A percentile compares a stretch with the other conserved stretches of the same genome.
Conservation (phyloP, 1,284 basidiomycete genomes). For the Melampsora larici-populina region DNA sequence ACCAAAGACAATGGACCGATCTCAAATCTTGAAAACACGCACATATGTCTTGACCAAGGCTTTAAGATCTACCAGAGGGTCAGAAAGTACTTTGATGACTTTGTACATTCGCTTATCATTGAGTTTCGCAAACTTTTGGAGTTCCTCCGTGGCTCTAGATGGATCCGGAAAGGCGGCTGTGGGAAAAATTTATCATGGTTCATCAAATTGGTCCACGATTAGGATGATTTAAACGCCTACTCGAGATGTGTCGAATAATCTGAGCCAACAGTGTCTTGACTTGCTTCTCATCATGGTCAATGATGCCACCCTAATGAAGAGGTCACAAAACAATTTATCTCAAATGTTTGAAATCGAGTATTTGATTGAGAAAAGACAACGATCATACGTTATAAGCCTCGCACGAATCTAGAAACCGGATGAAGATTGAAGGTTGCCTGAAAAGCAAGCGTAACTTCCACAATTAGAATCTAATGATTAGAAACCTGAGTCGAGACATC, state of each 20-base stretch:
- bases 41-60: conserved; percentile 73
- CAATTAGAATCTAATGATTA: conserved; percentile 56
- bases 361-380: neutral
- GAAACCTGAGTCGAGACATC: conserved; percentile 60
- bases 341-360: neutral
- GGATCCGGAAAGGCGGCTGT: conserved; percentile 66
- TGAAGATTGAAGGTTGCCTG: conserved; percentile 65
- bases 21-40: conserved; percentile 47
- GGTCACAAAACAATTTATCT: neutral
- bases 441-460: conserved; percentile 9
- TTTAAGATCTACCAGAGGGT: conserved; percentile 77
- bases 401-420: conserved; percentile 67
- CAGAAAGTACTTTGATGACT: conserved; percentile 73
- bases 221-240: conserved; percentile 56
- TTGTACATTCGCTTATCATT: conserved; percentile 85
- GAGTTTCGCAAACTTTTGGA: conserved; percentile 75
- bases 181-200: conserved; percentile 53
- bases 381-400: conserved; percentile 73
- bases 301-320: conserved; percentile 21
- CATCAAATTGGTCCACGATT: conserved; percentile 63
- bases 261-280: conserved; percentile 33
- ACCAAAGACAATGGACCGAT: neutral
- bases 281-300: conserved; percentile 16
- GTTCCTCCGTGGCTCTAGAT: conserved; percentile 70
- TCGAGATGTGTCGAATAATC: conserved; percentile 15